Evolutionary conservation across 179 eudicot species (phyloP), one percentile per base, ranked within the genome.

Genomic region (Spinacia oleracea): DNA sequence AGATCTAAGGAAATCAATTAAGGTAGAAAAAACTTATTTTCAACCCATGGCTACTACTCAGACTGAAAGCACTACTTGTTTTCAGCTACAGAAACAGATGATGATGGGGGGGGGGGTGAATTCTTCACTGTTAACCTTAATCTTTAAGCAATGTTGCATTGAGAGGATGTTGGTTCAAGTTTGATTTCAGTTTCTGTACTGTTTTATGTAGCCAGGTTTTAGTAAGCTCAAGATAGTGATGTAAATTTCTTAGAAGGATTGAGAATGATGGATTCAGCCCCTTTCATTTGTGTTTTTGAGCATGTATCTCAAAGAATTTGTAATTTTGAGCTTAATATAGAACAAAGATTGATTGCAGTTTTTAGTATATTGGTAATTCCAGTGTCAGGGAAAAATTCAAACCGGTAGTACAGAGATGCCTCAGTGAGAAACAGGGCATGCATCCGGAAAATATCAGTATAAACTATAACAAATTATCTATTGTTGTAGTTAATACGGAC

Each of bases 21-120:
- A 18, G 10, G 70, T 60, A 9, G 69, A 59, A 50, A 78, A 70
- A 46, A 78, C 50, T 31, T 70, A 59, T 32, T 59, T 59, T 71
- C 81, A 71, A 14, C 69, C 40, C 1, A 46, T 16, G 14, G 31
- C 16, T 11, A 16, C 15, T 59, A 29, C 20, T 58, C 31, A 5
- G 23, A 56, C 6, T 45, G 50, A 45, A 45, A 0, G 50, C 2
- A 21, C n/a, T 18, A 21, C 60, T n/a, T n/a, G n/a, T n/a, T n/a
- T n/a, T n/a, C n/a, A 50, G n/a, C n/a, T n/a, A 55, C 23, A n/a
- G 60, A 21, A 55, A 6, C 59, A 21, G 23, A 55, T 55, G 59
- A 55, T 55, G 25, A 55, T 21, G 23, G 7, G 21, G 25, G 7
- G 20, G 25, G 21, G 20, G 60, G 7, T 2, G 21, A 6, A 21